These are phyloP conservation scores for Paramecium caudatum DNA, from an alignment of 73 alveolate species.

Conservation along the genomic window DNA sequence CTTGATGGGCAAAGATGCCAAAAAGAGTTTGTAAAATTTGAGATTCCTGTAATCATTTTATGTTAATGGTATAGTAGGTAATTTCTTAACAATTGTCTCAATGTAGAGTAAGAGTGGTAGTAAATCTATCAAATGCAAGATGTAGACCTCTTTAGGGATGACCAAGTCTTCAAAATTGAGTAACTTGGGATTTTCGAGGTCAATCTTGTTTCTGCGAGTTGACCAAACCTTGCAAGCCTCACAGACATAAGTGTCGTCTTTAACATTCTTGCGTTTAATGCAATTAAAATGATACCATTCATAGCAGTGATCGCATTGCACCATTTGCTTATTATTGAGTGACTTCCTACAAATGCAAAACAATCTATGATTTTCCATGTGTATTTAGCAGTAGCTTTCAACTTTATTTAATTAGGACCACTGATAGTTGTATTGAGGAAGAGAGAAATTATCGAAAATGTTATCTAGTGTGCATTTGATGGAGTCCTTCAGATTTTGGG, in stretches of 20 bases:
- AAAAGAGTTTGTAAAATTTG: constrained; percentile 47
- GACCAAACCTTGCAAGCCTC: constrained; percentile 64
- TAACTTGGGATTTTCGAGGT: constrained; percentile 36
- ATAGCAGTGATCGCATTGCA: constrained; percentile 58
- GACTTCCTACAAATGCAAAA: constrained; percentile 55
- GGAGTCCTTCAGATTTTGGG: constrained; percentile 23
- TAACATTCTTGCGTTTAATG: constrained; percentile 52
- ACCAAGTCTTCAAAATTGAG: constrained; percentile 37
- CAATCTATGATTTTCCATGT: constrained; percentile 54
- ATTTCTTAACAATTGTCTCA: background rate
- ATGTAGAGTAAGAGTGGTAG: constrained; percentile 27
- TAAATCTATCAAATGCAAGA: constrained; percentile 20
- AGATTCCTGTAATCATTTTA: constrained; percentile 6
- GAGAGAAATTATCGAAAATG: background rate
- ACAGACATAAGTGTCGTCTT: constrained; percentile 31
- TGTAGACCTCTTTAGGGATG: constrained; percentile 47
- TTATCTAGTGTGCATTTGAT: background rate
- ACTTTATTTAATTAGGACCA: constrained; percentile 18
- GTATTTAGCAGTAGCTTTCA: constrained; percentile 32
- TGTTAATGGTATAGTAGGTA: background rate
- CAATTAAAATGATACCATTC: constrained; percentile 69
- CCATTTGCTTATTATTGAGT: constrained; percentile 56
- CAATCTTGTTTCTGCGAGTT: background rate
- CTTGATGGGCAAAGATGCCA: constrained; percentile 47
- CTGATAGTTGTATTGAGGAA: background rate